phyloP scores from a whole-genome alignment of 257 asterid species.

The Nicotiana paniculata region DNA sequence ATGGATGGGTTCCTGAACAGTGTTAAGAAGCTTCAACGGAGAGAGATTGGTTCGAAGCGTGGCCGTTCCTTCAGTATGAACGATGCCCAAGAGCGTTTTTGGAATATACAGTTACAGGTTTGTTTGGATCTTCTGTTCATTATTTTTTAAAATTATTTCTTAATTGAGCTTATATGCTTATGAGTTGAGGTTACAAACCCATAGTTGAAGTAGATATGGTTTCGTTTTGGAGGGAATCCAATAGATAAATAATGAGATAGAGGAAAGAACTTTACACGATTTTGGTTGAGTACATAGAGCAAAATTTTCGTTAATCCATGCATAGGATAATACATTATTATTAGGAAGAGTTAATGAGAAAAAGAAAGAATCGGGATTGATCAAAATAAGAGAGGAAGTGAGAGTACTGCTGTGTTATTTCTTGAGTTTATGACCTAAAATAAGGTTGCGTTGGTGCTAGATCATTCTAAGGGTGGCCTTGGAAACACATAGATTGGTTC shows the following conservation, averaged over 20 bases:
- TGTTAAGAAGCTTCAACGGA: constrained; percentile 20
- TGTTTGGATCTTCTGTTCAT: background rate
- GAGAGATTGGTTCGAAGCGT: constrained; percentile 18
- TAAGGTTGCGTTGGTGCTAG: background rate
- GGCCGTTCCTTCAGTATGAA: constrained; percentile 18
- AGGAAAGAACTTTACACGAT: background rate
- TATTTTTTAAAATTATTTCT: background rate
- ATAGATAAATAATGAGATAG: background rate
- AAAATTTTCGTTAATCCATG: background rate
- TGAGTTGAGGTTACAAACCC: background rate
- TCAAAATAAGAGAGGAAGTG: background rate
- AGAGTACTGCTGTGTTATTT: background rate
- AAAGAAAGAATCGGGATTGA: background rate
- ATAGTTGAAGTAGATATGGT: background rate
- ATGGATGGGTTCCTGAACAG: constrained; percentile 14
- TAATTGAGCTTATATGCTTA: background rate
- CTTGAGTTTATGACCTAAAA: background rate
- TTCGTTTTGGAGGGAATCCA: background rate
- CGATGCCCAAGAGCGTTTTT: constrained; percentile 18
- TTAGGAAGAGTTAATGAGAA: background rate
- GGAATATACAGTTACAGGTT: constrained; percentile 18
- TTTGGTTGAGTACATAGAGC: background rate
- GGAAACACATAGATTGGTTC: background rate
- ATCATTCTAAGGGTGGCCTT: background rate
- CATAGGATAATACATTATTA: background rate